These are phyloP conservation scores for Ordospora pajunii DNA, from an alignment of 371 early-diverging fungal species.

Conservation along the genomic window DNA sequence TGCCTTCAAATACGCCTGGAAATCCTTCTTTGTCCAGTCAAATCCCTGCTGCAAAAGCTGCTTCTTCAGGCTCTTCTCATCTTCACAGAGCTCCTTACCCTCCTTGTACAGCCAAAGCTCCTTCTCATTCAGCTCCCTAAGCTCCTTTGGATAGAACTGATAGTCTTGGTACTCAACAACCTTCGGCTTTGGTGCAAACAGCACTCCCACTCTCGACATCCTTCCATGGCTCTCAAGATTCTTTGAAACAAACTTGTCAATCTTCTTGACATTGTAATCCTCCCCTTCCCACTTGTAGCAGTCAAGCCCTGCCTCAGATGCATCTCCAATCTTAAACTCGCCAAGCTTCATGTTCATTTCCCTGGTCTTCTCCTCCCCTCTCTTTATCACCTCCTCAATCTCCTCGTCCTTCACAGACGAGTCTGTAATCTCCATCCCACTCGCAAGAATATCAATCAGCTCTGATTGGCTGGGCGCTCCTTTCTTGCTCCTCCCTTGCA, in stretches of 20 bases:
- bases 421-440: slow-evolving; percentile 78
- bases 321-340: slow-evolving; percentile 75
- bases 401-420: slow-evolving; percentile 69
- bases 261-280: slow-evolving; percentile 66
- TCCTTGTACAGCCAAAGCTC: slow-evolving; percentile 63
- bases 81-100: slow-evolving; percentile 74
- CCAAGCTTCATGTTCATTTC: slow-evolving; percentile 75
- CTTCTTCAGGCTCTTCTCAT: slow-evolving; percentile 73
- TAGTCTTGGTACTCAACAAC: slow-evolving; percentile 65
- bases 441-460: slow-evolving; percentile 59
- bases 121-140: slow-evolving; percentile 70
- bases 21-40: slow-evolving; percentile 85
- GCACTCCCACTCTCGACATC: slow-evolving; percentile 15
- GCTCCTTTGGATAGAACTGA: slow-evolving; percentile 77
- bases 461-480: slow-evolving; percentile 62
- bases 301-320: slow-evolving; percentile 54
- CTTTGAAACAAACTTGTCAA: slow-evolving; percentile 22
- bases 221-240: slow-evolving; percentile 6
- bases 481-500: slow-evolving; percentile 71
- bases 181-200: slow-evolving; percentile 26
- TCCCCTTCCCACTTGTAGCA: slow-evolving; percentile 90
- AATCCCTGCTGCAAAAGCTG: slow-evolving; percentile 70
- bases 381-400: slow-evolving; percentile 74
- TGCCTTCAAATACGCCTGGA: slow-evolving; percentile 72
- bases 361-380: slow-evolving; percentile 77